phyloP scores from a whole-genome alignment of 1,284 basidiomycete genomes.

The Peniophora sp. region DNA sequence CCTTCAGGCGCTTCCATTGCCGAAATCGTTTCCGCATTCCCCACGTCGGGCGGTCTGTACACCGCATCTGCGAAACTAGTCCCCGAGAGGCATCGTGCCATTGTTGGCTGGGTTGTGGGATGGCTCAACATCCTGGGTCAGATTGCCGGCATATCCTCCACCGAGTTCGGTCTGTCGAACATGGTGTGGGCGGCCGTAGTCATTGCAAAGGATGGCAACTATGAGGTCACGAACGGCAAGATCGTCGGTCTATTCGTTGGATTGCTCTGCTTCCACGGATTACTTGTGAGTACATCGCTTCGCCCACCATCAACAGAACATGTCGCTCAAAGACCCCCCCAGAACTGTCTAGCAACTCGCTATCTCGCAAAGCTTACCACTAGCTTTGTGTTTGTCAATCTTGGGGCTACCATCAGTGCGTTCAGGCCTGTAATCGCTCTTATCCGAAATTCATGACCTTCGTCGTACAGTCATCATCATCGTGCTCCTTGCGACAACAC shows the following conservation, averaged over 20 bases:
- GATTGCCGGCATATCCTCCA: conserved; percentile 77
- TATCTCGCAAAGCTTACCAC: conserved; percentile 73
- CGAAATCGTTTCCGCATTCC: conserved; percentile 74
- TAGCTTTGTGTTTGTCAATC: conserved; percentile 83
- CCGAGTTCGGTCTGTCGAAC: conserved; percentile 81
- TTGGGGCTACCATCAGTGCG: conserved; percentile 64
- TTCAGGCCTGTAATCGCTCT: too few species aligned
- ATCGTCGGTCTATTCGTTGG: conserved; percentile 71
- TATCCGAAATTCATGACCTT: conserved; percentile 2
- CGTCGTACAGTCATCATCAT: conserved; percentile 66
- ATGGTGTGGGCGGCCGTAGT: conserved; percentile 84
- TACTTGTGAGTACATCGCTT: conserved; percentile 37
- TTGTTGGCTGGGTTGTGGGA: conserved; percentile 70
- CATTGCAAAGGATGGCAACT: conserved; percentile 47
- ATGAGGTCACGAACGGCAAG: conserved; percentile 49
- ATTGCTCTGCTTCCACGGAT: conserved; percentile 66
- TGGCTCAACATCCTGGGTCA: conserved; percentile 89
- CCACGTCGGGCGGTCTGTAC: conserved; percentile 78
- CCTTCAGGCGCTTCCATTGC: conserved; percentile 58
- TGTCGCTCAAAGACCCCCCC: neutral
- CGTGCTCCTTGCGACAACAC: conserved; percentile 73
- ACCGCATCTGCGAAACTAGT: conserved; percentile 73
- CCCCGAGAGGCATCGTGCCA: conserved; percentile 59
- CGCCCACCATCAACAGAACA: neutral
- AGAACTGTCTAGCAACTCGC: conserved; percentile 80